Conservation (phyloP, 441 rosid species). For the Corymbia calophylla region DNA sequence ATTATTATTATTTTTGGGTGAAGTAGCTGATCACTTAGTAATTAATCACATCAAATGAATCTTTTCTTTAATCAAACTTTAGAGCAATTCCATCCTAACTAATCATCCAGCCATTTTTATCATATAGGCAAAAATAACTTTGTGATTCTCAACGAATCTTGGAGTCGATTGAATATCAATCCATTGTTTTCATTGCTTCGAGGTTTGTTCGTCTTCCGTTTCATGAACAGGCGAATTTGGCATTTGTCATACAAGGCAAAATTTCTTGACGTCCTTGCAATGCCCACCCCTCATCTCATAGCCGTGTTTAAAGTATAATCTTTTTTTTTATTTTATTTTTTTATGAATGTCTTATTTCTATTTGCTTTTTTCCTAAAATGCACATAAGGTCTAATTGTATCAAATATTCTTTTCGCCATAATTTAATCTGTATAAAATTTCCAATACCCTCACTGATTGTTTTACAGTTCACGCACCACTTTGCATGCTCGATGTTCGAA, state of each 20-base stretch:
- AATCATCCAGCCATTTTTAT: not conserved
- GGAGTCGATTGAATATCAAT: not conserved
- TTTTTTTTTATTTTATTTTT: accelerated
- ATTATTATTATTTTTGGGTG: no score
- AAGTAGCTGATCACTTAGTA: no score
- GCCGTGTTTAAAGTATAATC: not conserved
- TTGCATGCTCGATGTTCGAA: no score
- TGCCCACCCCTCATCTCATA: not conserved
- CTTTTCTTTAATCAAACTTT: not conserved
- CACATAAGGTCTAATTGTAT: not conserved
- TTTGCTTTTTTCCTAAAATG: not conserved
- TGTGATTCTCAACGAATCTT: not conserved
- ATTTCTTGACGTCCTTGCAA: not conserved
- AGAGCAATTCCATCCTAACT: not conserved
- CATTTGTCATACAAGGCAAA: not conserved
- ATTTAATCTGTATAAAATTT: no score
- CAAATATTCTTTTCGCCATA: no score
- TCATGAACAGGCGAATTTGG: no score
- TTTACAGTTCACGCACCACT: no score
- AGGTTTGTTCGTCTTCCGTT: no score
- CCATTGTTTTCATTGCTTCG: no score
- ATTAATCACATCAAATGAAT: no score
- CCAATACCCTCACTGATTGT: not conserved
- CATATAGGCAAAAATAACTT: no score
- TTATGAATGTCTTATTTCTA: not conserved